Evolutionary conservation across 306 rosid species (phyloP).

Genomic region (Astragalus membranaceus): DNA sequence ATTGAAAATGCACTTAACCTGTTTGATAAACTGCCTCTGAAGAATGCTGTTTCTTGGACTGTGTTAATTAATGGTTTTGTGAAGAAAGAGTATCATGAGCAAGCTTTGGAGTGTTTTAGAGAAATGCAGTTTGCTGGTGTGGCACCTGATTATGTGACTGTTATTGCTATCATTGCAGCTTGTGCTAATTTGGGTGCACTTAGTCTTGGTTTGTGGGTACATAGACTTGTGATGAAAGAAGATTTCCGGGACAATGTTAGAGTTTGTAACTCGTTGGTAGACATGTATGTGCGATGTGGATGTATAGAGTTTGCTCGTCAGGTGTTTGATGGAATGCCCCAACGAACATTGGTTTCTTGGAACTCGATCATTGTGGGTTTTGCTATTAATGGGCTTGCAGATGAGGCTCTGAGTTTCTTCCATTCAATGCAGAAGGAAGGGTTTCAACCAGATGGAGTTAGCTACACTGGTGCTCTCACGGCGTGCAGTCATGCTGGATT

Average conservation of each 20-base stretch:
- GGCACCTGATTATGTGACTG: conserved; percentile 66
- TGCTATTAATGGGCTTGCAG: conserved; percentile 68
- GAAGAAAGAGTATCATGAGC: conserved; percentile 46
- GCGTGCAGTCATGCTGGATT: conserved; percentile 87
- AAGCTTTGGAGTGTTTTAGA: conserved; percentile 63
- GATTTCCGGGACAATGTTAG: conserved; percentile 41
- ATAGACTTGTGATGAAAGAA: conserved; percentile 41
- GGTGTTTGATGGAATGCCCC: conserved; percentile 51
- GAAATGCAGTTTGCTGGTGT: conserved; percentile 71
- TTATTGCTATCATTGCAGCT: conserved; percentile 66
- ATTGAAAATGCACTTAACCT: conserved; percentile 40
- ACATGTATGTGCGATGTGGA: conserved; percentile 87
- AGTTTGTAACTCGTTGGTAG: conserved; percentile 63
- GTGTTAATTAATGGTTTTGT: conserved; percentile 75
- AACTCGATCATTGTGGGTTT: conserved; percentile 81
- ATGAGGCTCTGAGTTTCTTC: conserved; percentile 60
- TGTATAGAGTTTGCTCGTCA: conserved; percentile 62
- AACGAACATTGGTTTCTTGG: conserved; percentile 68
- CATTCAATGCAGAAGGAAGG: conserved; percentile 60
- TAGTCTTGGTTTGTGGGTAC: conserved; percentile 69
- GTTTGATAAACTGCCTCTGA: conserved; percentile 77
- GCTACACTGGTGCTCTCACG: conserved; percentile 80
- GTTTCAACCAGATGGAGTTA: conserved; percentile 64
- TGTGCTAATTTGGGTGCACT: conserved; percentile 87
- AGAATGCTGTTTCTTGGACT: conserved; percentile 76